Percentiles rank a stretch among this genome's conserved stretches.
phyloP scores from a whole-genome alignment of 2,329 filamentous ascomycete species.

The Bretziella fagacearum region DNA sequence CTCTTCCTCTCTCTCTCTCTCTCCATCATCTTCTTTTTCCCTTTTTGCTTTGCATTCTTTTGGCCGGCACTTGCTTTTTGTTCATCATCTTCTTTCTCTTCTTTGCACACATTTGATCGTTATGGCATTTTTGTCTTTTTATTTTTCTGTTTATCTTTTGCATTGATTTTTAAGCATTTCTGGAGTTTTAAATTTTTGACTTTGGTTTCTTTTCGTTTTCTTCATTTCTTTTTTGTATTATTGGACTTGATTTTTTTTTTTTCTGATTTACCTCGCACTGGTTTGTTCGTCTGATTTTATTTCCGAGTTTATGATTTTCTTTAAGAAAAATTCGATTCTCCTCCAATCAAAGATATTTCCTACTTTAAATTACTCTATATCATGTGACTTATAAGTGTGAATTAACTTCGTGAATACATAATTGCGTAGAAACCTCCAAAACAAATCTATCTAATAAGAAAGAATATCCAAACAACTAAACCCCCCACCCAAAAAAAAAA shows the following conservation, averaged over 20 bases:
- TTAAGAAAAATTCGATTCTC: slow-evolving; percentile 1
- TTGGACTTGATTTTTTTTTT: neutral
- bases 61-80: neutral
- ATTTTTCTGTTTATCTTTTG: neutral
- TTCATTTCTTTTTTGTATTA: neutral
- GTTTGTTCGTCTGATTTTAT: slow-evolving; percentile 6
- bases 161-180: slow-evolving; percentile 1
- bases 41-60: too few species aligned
- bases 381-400: neutral
- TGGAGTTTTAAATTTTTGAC: neutral
- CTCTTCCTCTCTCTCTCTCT: neutral
- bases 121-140: neutral
- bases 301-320: neutral
- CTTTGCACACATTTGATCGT: neutral
- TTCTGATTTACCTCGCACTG: neutral
- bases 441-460: neutral
- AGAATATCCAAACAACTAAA: neutral
- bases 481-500: neutral
- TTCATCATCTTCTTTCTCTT: neutral
- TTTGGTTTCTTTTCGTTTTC: neutral
- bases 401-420: neutral
- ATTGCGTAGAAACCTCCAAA: neutral
- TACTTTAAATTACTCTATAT: neutral
- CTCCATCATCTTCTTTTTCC: neutral
- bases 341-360: neutral